Evolutionary conservation across 495 filamentous ascomycete genomes (phyloP).

Genomic region (Tuber brumale): DNA sequence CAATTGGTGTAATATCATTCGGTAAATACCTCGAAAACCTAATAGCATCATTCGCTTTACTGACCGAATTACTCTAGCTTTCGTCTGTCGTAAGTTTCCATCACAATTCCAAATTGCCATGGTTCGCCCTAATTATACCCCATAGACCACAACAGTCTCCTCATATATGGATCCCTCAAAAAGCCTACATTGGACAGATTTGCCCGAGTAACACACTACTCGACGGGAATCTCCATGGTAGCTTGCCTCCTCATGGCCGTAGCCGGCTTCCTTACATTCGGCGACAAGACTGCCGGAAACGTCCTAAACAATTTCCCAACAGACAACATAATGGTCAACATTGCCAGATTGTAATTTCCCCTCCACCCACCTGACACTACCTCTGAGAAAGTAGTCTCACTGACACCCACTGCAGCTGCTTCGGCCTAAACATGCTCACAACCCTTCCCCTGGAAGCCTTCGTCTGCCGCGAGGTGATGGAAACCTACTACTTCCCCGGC

Average conservation of each 20-base stretch:
- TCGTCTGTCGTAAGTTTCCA: constrained; percentile 50
- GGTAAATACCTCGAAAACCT: constrained; percentile 47
- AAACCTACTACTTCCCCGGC: constrained; percentile 79
- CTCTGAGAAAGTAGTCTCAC: background rate
- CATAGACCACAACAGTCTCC: constrained; percentile 82
- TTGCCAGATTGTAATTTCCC: constrained; percentile 66
- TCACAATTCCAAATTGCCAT: constrained; percentile 6
- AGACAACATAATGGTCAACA: constrained; percentile 84
- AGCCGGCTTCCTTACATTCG: constrained; percentile 85
- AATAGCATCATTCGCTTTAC: constrained; percentile 3
- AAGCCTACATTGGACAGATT: constrained; percentile 94
- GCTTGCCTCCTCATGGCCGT: constrained; percentile 86
- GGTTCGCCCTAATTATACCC: constrained; percentile 22
- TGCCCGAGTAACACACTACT: constrained; percentile 82
- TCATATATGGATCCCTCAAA: constrained; percentile 93
- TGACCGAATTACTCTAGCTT: constrained; percentile 9
- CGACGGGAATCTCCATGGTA: constrained; percentile 76
- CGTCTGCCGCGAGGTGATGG: constrained; percentile 94
- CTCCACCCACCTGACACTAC: constrained; percentile 27
- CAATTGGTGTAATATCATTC: constrained; percentile 95
- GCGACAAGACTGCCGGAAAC: constrained; percentile 84
- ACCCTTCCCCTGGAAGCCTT: constrained; percentile 94
- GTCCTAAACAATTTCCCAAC: constrained; percentile 95
- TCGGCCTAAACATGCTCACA: constrained; percentile 97
- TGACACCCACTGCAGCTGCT: constrained; percentile 51